Percentiles rank a stretch among this genome's conserved stretches.
Evolutionary conservation across 208 protist genomes (phyloP).

Genomic region (Crithidia expoeki): DNA sequence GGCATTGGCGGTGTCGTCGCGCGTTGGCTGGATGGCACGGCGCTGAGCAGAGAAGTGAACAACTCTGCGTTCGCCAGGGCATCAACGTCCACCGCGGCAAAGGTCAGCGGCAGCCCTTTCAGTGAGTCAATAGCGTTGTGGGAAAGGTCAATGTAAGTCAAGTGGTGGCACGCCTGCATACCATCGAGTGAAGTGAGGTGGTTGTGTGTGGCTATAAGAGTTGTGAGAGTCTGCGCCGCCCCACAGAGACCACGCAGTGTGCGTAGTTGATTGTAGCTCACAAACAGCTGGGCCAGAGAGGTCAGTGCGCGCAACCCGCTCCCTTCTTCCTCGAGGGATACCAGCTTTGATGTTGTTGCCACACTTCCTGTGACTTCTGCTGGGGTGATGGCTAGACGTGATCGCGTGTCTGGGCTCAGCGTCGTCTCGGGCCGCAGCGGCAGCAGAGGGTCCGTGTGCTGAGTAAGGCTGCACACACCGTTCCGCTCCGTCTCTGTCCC

Average conservation of each 20-base stretch:
- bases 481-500: neutral
- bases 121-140: conserved; percentile 39
- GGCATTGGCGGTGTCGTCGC: neutral
- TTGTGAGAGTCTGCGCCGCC: conserved; percentile 31
- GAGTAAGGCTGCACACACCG: neutral
- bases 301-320: conserved; percentile 28
- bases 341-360: too few species aligned
- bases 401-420: neutral
- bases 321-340: conserved; percentile 17
- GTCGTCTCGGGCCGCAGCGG: neutral
- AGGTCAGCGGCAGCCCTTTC: conserved; percentile 26
- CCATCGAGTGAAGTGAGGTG: conserved; percentile 30
- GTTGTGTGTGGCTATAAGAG: conserved; percentile 43
- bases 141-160: conserved; percentile 40
- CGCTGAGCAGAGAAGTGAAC: neutral
- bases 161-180: conserved; percentile 29
- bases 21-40: neutral
- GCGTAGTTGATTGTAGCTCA: conserved; percentile 35
- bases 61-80: neutral
- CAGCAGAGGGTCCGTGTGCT: neutral
- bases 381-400: neutral
- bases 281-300: conserved; percentile 16
- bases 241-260: conserved; percentile 28
- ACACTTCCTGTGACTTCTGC: neutral
- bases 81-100: neutral